Base-by-base conservation (phyloP, 441 rosid species). In the Hura crepitans region DNA sequence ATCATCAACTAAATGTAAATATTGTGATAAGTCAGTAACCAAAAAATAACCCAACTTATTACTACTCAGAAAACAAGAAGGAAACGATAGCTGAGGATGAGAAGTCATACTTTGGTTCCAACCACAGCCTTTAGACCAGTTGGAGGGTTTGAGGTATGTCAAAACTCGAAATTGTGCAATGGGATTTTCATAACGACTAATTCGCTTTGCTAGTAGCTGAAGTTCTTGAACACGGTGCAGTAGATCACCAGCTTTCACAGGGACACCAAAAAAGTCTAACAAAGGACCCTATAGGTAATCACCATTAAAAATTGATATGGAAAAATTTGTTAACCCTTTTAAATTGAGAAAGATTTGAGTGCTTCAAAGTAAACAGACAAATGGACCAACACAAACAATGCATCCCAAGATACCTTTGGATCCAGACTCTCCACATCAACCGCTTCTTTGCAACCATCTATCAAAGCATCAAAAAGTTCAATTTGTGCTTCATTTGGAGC, bases 111-210 rank as follows among this genome's bases (percentile, higher is more conserved):
- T 77, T 82, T 89, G 97, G 81, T 96, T 93, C 99, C 99, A 96
- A 23, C 99, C 97, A 65, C 99, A 96, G 61, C 99, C 99, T 84
- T 96, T 96, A 58, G 98, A 88, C 99, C 99, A 96, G 73, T 93
- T 96, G 13, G 99, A 91, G 79, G 98, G 97, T 84, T 93, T 96
- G 71, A 93, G 99, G 78, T 87, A 89, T 30, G 82, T 77, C 80
- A 93, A 81, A 65, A 85, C 97, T 68, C 94, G 89, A 79, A 96
- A 96, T 70, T 93, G 99, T 73, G 86, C 84, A 73, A 96, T 78
- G 20, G 98, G 98, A 79, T 96, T 87, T 56, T 87, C 83, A 69
- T 91, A 96, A 72, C 86, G 90, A 79, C 66, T 78, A 55, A 96
- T 89, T 51, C 98, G 88, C 77, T 89, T 93, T 51, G 91, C 92